Percentiles rank a stretch among this genome's conserved stretches.
Evolutionary conservation across 164 flowering plant genomes (phyloP).

Genomic region (Houttuynia cordata): DNA sequence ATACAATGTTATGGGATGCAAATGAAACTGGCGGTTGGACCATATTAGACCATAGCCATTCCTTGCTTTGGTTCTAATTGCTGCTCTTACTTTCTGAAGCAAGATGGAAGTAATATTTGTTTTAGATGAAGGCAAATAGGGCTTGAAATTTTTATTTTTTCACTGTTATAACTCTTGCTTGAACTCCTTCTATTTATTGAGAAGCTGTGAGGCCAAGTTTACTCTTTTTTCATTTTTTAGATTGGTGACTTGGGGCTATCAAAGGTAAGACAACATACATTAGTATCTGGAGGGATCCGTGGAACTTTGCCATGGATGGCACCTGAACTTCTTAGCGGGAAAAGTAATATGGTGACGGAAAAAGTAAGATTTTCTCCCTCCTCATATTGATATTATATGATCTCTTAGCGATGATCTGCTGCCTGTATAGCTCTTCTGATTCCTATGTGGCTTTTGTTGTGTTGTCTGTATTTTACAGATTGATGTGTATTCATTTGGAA

Average conservation of each 20-base stretch:
- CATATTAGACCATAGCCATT: too few relatives aligned
- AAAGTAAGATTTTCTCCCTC: constrained; percentile 36
- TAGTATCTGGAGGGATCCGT: constrained; percentile 96
- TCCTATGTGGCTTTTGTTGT: neutral
- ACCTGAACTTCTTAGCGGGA: constrained; percentile 92
- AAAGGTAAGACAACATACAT: constrained; percentile 83
- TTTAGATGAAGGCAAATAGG: too few relatives aligned
- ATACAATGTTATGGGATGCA: too few relatives aligned
- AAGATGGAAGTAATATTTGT: too few relatives aligned
- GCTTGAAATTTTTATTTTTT: too few relatives aligned
- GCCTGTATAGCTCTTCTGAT: neutral
- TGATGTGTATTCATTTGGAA: constrained; percentile 91
- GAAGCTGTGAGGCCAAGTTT: neutral
- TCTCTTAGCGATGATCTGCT: neutral
- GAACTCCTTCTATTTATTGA: too few relatives aligned
- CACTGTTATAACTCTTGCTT: neutral
- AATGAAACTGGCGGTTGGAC: too few relatives aligned
- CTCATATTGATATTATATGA: neutral
- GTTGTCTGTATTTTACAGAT: constrained; percentile 35
- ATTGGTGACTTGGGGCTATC: constrained; percentile 95
- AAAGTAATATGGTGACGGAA: constrained; percentile 88
- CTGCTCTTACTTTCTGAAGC: too few relatives aligned
- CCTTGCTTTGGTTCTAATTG: too few relatives aligned
- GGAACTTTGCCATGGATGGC: constrained; percentile 99
- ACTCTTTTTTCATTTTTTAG: constrained; percentile 21